Evolutionary conservation across 768 basidiomycete genomes (phyloP), one percentile per base, ranked within the genome.

Genomic region (Mycena epipterygia): DNA sequence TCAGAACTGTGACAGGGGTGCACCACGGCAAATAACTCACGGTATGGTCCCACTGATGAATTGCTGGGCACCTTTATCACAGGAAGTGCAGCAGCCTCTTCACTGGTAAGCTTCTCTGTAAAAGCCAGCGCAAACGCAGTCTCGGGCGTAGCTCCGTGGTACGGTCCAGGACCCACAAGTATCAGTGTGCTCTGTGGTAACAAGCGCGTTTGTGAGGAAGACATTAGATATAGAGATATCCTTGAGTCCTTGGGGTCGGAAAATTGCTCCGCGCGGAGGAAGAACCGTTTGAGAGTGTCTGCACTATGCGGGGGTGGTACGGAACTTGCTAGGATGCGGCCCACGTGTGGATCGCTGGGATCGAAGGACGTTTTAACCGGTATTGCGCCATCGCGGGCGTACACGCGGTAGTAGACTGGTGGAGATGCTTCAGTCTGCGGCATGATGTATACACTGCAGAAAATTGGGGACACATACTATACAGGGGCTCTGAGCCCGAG

Each of bases 331-430:
- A 16, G 3, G 27, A 67, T 59, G 13, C 65, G 65, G 32, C 57
- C 65, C 13, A 67, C 12, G 37, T 14, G 44, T 19, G 65, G 65
- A 52, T 52, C 29, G 35, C 14, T 16, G 6, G 56, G 46, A 52
- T 60, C 39, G 33, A 33, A 29, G 33, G 65, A 17, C 13, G 35
- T 42, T 17, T 60, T 67, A 11, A 27, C 13, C 2, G 65, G 65
- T 9, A 67, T 67, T 14, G 37, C 65, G 27, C 65, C 65, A 53
- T 60, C 39, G 17, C 11, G 65, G 27, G 25, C 13, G 23, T 67
- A 67, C 9, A 67, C 49, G 6, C 49, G 65, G 42, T 67, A 67
- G 29, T 67, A 67, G 9, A 59, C 65, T 67, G 46, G 35, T 37
- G 35, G 35, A 37, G 35, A 37, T 37, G 14, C 35, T 37, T 37